phyloP scores from a whole-genome alignment of 371 early-diverging fungal species.

The Sporodiniella umbellata region DNA sequence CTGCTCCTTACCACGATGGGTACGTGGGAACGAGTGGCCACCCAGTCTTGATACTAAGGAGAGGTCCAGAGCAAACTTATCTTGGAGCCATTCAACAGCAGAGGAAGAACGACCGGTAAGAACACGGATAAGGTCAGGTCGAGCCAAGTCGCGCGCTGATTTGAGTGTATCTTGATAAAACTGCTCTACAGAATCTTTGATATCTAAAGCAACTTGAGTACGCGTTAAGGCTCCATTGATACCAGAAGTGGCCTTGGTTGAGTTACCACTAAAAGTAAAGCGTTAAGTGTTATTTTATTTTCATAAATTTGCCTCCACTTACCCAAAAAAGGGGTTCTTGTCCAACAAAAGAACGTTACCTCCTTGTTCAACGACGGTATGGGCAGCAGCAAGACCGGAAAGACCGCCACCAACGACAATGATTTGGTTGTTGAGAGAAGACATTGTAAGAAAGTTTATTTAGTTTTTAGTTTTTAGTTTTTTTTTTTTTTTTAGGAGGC shows the following conservation, averaged over 20 bases:
- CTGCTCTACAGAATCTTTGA: conserved; percentile 81
- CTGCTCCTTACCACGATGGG: conserved; percentile 93
- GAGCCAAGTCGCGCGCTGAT: conserved; percentile 85
- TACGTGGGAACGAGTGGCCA: conserved; percentile 86
- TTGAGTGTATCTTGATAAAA: conserved; percentile 88
- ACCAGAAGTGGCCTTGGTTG: conserved; percentile 96
- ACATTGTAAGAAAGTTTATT: conserved; percentile 13
- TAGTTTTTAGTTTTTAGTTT: too few species aligned
- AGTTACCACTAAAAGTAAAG: conserved; percentile 67
- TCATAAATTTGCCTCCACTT: conserved; percentile 6
- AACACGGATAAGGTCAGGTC: conserved; percentile 83
- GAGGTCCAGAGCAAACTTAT: conserved; percentile 84
- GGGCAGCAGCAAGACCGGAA: conserved; percentile 87
- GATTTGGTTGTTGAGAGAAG: conserved; percentile 58
- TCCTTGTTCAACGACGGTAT: conserved; percentile 83
- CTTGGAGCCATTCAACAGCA: conserved; percentile 93
- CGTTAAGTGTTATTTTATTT: background rate
- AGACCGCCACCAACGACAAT: conserved; percentile 93
- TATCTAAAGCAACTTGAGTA: conserved; percentile 63
- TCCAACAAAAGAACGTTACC: conserved; percentile 84
- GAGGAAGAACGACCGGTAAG: conserved; percentile 81
- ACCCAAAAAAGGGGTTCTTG: conserved; percentile 88
- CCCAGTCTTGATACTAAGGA: conserved; percentile 89
- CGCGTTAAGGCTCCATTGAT: conserved; percentile 93
- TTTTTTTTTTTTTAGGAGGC: background rate